Base-by-base conservation (phyloP, 495 filamentous ascomycete genomes). In the Penicillium macrosclerotiorum region DNA sequence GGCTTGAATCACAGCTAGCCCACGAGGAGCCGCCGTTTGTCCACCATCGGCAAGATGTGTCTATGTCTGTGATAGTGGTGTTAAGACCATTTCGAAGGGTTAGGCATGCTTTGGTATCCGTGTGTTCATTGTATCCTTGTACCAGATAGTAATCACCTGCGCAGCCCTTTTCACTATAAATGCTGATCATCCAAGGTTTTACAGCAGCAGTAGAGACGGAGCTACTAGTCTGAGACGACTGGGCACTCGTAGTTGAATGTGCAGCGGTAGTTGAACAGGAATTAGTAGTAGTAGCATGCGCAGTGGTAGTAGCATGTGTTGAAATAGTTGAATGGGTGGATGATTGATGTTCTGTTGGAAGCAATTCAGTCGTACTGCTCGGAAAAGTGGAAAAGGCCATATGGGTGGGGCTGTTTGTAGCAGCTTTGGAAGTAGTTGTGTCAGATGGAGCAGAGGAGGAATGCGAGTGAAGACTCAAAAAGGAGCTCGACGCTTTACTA, bases 21-120 rank as follows among this genome's bases (percentile, higher is more conserved):
- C 48, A 51, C 3, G 24, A 14, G 6, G 22, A 17, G 1, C 42
- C 47, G 11, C 11, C 42, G 0, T 45, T 23, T 8, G 26, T n/a
- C 23, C 36, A 56, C 49, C 44, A 45, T 9, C 45, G 53, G 11
- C 53, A 56, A 3, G 37, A 49, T 3, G 35, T 37, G 1, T 22
- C 29, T 8, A 19, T 12, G 20, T 33, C 36, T 12, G 23, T 12
- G 14, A 45, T 37, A 2, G 24, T 5, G 5, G 41, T 45, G 2
- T 18, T 19, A 8, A 31, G 31, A 19, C 45, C 19, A 6, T 6
- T 23, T 1, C 18, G 6, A 9, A 56, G 25, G 14, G 8, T 13
- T 2, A 52, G 5, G 16, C 44, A 52, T 8, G 3, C 14, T 8
- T 8, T 29, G 9, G 25, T 22, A 4, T 5, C 31, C 12, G 22